Evolutionary conservation across 352 stramenopile genomes (phyloP).

Genomic region (Globisporangium megalacanthum): DNA sequence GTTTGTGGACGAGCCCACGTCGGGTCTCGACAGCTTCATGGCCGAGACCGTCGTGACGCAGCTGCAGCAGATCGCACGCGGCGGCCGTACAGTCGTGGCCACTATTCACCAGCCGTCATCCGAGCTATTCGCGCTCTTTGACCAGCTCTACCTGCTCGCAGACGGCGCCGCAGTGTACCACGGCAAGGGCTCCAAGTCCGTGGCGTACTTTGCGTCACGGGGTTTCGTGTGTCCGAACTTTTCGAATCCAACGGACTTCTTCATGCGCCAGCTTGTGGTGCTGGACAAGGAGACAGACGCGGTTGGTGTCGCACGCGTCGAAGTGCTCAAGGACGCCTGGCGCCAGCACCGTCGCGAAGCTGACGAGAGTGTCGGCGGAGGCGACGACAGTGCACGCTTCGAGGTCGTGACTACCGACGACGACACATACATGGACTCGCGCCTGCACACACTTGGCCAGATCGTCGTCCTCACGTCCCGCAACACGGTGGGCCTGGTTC

Average conservation of each 20-base stretch:
- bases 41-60: slow-evolving; percentile 27
- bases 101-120: too few relatives aligned
- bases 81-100: too few relatives aligned
- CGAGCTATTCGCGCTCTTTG: too few relatives aligned
- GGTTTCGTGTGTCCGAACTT: slow-evolving; percentile 51
- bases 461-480: too few relatives aligned
- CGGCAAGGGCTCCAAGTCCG: slow-evolving; percentile 35
- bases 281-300: slow-evolving; percentile 39
- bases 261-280: slow-evolving; percentile 44
- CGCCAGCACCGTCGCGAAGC: too few relatives aligned
- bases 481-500: slow-evolving; percentile 32
- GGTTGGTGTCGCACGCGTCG: slow-evolving; percentile 14
- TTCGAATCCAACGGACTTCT: slow-evolving; percentile 62
- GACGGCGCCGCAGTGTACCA: slow-evolving; percentile 52
- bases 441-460: too few relatives aligned
- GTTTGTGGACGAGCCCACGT: slow-evolving; percentile 82
- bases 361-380: too few relatives aligned
- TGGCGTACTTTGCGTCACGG: slow-evolving; percentile 49
- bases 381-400: too few relatives aligned
- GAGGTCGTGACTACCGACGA: neutral
- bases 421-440: too few relatives aligned
- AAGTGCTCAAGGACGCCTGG: slow-evolving; percentile 40
- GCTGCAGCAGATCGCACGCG: slow-evolving; percentile 51
- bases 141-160: slow-evolving; percentile 27
- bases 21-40: slow-evolving; percentile 56